A percentile compares a stretch with the other conserved stretches of the same genome.
Conservation (phyloP, 129 eudicot genomes). For the Centella asiatica region DNA sequence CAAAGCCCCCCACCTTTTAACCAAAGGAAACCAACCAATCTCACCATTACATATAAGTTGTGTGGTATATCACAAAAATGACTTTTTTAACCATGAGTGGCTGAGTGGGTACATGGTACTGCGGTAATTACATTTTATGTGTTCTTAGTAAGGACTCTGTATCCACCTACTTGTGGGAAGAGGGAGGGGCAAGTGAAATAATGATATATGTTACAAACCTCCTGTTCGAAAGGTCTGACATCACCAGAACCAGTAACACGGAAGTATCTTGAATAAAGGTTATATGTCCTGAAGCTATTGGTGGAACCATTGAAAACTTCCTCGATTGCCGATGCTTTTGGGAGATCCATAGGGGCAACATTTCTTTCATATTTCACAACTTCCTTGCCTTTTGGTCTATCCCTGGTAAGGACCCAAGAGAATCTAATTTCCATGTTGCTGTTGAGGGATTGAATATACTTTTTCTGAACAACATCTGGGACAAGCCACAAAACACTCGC, state of each 20-base stretch:
- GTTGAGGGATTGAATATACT: slow-evolving; percentile 51
- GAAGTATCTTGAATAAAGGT: slow-evolving; percentile 71
- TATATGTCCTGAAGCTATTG: slow-evolving; percentile 62
- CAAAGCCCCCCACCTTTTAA: no score
- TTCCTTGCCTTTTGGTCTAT: slow-evolving; percentile 93
- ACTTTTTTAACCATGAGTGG: not conserved
- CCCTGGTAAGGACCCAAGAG: slow-evolving; percentile 84
- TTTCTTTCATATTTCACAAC: slow-evolving; percentile 65
- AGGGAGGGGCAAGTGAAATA: no score
- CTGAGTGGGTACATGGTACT: no score
- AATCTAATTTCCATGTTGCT: slow-evolving; percentile 53
- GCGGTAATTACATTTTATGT: no score
- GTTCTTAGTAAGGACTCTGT: no score
- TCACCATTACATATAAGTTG: not conserved
- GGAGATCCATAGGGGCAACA: slow-evolving; percentile 50
- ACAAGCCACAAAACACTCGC: slow-evolving; percentile 85
- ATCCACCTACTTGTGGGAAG: no score
- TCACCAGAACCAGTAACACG: slow-evolving; percentile 99
- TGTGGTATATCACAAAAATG: not conserved
- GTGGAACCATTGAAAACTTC: slow-evolving; percentile 65
- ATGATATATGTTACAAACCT: slow-evolving; percentile 57
- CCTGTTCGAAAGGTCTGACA: slow-evolving; percentile 72
- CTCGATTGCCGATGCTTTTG: slow-evolving; percentile 55
- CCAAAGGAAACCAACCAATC: no score
- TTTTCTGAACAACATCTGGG: slow-evolving; percentile 66